Evolutionary conservation across 768 basidiomycete species (phyloP), one percentile per base, ranked within the genome.

Genomic region (Rhodotorula taiwanensis): DNA sequence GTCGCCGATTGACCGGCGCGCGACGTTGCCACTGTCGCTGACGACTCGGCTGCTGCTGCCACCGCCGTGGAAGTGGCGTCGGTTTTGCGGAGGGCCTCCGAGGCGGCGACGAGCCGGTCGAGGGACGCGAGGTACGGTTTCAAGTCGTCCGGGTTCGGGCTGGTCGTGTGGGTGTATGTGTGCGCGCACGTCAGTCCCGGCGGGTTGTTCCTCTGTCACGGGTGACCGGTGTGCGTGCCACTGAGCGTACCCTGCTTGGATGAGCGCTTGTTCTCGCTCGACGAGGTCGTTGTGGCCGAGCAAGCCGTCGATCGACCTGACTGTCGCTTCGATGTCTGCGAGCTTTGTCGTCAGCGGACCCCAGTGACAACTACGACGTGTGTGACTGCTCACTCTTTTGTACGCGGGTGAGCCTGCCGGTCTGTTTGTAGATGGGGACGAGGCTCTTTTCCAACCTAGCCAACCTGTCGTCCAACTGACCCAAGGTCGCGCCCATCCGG

Each of bases 391-490:
- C 42, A 70, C 69, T 70, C 51, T 64, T 69, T 21, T 60, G 50
- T 2, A 73, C 55, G 18, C 70, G 53, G 4, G 56, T 64, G 23
- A 73, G 51, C 39, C 55, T 62, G 16, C 64, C 63, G 20, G 71
- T 72, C 60, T 64, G 57, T 18, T 57, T 60, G 66, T 73, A 70
- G 52, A 73, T 73, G 49, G 71, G 68, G 15, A 70, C 66, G 18
- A 73, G 50, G 44, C 54, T 53, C 60, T 69, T 69, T 31, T 73
- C 72, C 13, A 73, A 54, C 16, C 64, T 45, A 8, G 71, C 70
- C 21, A 73, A 58, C 23, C 72, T 42, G 51, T 72, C 71, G 56
- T 73, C 72, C 39, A 73, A 65, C 18, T 62, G 48, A 18, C 60
- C 56, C 21, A 73, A 48, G 33, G 64, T 50, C 15, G 43, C n/a